phyloP scores from a whole-genome alignment of 2,329 filamentous ascomycete genomes.

The Diaporthe batatas region DNA sequence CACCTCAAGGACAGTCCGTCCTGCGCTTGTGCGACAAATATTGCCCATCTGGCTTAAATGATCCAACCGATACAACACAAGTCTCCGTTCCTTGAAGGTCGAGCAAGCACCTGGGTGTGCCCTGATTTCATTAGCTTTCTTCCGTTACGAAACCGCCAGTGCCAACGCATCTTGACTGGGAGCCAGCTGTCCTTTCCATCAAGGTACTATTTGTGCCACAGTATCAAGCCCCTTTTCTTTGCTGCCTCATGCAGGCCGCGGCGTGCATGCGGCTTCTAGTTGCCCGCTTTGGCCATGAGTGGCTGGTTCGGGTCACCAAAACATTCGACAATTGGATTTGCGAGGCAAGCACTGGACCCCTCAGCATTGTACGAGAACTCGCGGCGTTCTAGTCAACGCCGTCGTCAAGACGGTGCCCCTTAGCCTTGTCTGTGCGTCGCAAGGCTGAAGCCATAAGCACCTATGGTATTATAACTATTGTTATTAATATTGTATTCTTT shows the following conservation, averaged over 20 bases:
- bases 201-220: background rate
- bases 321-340: background rate
- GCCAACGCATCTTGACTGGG: too few relatives aligned
- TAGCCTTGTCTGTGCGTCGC: too few relatives aligned
- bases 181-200: background rate
- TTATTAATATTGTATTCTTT: too few relatives aligned
- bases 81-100: background rate
- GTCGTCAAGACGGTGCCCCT: too few relatives aligned
- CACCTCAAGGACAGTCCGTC: background rate
- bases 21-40: background rate
- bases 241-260: background rate
- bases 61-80: background rate
- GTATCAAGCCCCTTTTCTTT: background rate
- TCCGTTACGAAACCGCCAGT: too few relatives aligned
- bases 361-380: too few relatives aligned
- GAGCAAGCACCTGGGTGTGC: too few relatives aligned
- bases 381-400: too few relatives aligned
- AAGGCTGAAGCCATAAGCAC: too few relatives aligned
- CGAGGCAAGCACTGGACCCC: background rate
- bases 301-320: background rate
- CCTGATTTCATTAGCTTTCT: background rate
- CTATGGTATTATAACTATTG: too few relatives aligned
- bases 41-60: background rate
- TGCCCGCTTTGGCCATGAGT: background rate
- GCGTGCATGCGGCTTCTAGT: background rate